Evolutionary conservation across 257 asterid species (phyloP), one percentile per base, ranked within the genome.

Genomic region (Forsythia viridissima): DNA sequence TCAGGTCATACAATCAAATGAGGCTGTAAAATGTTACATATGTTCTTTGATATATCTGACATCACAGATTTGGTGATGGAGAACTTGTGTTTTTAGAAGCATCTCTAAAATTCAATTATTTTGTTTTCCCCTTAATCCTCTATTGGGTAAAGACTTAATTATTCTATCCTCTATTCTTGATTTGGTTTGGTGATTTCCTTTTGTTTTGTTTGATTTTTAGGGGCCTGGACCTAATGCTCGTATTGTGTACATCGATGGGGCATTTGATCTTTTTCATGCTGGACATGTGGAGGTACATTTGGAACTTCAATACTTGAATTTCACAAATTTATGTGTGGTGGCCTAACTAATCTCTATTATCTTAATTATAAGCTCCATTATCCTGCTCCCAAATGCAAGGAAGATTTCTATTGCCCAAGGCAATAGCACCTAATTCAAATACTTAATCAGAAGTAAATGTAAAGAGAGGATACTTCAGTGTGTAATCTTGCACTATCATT

Each of bases 231-330:
- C 97, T 36, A 93, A 92, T 84, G 89, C 96, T 48, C 94, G 92
- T 69, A 97, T 95, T 69, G 97, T 95, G 40, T 95, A 95, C 86
- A 95, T 95, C 77, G 99, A 95, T 82, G 98, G 99, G 44, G 99
- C 96, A 30, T 95, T 95, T 87, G 99, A 95, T 87, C 94, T 93
- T 79, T 95, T 93, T 73, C 99, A 95, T 83, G 99, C 99, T 71
- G 98, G 99, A 67, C 99, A 95, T 12, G 97, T 95, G 69, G 97
- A 92, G 99, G 99, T 94, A 86, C 18, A 70, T 80, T 63, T 40
- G 42, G 71, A 44, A 24, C 76, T 82, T 67, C 57, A 72, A 37
- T 81, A 73, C 24, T 8, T 63, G 37, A 63, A 24, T 63, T 63
- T 30, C 40, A 21, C 18, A 6, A 37, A 68, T n/a, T 69, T 13